These are phyloP conservation scores for Phytophthora lateralis DNA, from an alignment of 352 stramenopile species.

Conservation along the genomic window DNA sequence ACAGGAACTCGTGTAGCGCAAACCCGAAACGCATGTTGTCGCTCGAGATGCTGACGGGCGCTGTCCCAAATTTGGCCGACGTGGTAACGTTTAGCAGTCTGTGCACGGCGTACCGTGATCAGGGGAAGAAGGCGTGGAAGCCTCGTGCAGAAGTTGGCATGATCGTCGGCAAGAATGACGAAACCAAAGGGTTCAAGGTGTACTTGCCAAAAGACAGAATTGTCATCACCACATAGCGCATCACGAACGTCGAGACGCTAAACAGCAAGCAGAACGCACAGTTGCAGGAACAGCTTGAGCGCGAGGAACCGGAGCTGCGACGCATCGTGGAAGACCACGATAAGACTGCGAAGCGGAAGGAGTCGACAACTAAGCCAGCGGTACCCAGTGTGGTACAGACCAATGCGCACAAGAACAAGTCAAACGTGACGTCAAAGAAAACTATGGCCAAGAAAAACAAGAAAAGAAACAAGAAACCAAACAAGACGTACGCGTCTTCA, in stretches of 20 bases:
- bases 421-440: neutral
- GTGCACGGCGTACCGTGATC: slow-evolving; percentile 10
- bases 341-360: slow-evolving; percentile 5
- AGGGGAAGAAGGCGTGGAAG: slow-evolving; percentile 1
- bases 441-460: neutral
- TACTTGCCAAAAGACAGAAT: slow-evolving; percentile 16
- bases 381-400: neutral
- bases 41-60: slow-evolving; percentile 16
- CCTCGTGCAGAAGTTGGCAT: too few relatives aligned
- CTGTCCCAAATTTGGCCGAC: neutral
- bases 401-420: neutral
- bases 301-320: slow-evolving; percentile 3
- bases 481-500: neutral
- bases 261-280: slow-evolving; percentile 7
- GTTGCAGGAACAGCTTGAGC: slow-evolving; percentile 5
- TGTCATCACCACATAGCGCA: slow-evolving; percentile 13
- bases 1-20: slow-evolving; percentile 22
- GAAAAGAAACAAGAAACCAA: neutral
- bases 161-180: slow-evolving; percentile 20
- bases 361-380: neutral
- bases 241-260: slow-evolving; percentile 7
- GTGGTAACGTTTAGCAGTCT: slow-evolving; percentile 18
- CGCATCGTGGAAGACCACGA: too few relatives aligned
- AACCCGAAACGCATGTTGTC: slow-evolving; percentile 18
- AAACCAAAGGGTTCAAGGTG: slow-evolving; percentile 21